Evolutionary conservation across 83 land plant species (phyloP).

Genomic region (Larix sibirica): DNA sequence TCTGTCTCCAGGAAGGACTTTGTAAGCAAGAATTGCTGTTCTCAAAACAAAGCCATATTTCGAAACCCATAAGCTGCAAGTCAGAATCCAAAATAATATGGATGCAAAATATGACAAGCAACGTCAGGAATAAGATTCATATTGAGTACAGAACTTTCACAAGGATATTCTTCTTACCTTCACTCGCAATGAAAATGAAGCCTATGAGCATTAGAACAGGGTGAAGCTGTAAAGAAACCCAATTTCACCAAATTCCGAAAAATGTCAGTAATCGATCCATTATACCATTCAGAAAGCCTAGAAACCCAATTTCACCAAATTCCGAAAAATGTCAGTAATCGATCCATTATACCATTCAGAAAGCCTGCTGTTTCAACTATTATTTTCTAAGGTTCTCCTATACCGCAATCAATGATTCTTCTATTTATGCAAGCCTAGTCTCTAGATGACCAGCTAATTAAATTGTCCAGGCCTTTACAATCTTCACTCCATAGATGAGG

Average conservation of each 20-base stretch:
- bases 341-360: background rate
- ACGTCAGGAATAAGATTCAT: background rate
- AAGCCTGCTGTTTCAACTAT: background rate
- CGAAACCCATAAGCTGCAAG: background rate
- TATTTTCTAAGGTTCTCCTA: background rate
- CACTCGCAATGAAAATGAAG: constrained; percentile 66
- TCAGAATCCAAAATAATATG: background rate
- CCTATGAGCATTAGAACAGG: constrained; percentile 86
- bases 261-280: background rate
- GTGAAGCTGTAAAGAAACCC: constrained; percentile 48
- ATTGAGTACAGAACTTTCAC: background rate
- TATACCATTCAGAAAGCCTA: background rate
- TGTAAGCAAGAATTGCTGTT: constrained; percentile 53
- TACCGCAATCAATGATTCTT: background rate
- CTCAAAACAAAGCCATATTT: constrained; percentile 1
- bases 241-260: background rate
- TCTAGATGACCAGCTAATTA: background rate
- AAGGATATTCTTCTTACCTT: constrained; percentile 41
- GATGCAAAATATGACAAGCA: background rate
- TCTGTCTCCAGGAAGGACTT: constrained; percentile 34
- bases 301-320: no score
- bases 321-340: background rate
- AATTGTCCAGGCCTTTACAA: no score
- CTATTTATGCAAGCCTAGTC: background rate
- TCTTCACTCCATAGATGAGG: no score